Percentiles rank a stretch among this genome's conserved stretches.
These are phyloP conservation scores for Scedosporium boydii DNA, from an alignment of 2,329 filamentous ascomycete species.

Conservation along the genomic window DNA sequence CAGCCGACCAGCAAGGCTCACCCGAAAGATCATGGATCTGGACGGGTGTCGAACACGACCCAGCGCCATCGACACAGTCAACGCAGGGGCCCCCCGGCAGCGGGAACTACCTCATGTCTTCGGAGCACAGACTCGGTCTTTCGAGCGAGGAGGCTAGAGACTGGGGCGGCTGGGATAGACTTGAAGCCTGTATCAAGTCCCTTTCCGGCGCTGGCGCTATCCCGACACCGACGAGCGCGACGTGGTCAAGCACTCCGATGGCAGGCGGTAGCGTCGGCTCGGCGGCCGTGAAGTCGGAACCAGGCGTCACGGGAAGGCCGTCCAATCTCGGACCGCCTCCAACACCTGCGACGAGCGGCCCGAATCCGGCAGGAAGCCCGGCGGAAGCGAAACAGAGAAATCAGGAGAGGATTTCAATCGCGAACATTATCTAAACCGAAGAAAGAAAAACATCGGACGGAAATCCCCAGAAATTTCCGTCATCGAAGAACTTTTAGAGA, in stretches of 20 bases:
- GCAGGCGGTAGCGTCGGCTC: neutral
- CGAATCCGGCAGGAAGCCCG: slow-evolving; percentile 16
- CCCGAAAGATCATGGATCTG: slow-evolving; percentile 76
- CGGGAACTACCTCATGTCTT: slow-evolving; percentile 4
- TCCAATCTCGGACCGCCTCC: slow-evolving; percentile 17
- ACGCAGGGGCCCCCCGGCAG: slow-evolving; percentile 12
- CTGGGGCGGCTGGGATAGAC: slow-evolving; percentile 73
- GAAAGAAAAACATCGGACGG: neutral
- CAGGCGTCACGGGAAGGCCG: slow-evolving; percentile 19
- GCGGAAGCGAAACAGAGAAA: slow-evolving; percentile 10
- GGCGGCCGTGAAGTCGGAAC: slow-evolving; percentile 2
- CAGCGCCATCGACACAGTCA: slow-evolving; percentile 12
- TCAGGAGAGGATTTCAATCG: slow-evolving; percentile 29
- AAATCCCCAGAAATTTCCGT: too few relatives aligned
- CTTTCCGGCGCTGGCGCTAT: slow-evolving; percentile 14
- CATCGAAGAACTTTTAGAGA: neutral
- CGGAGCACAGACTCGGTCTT: slow-evolving; percentile 32
- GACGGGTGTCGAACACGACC: slow-evolving; percentile 49
- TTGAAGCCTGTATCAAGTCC: slow-evolving; percentile 42
- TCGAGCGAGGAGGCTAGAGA: slow-evolving; percentile 50
- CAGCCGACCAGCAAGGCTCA: slow-evolving; percentile 76
- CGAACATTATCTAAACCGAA: slow-evolving; percentile 30
- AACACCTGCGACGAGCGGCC: slow-evolving; percentile 17
- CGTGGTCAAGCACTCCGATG: slow-evolving; percentile 18
- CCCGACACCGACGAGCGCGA: slow-evolving; percentile 21